A percentile compares a stretch with the other conserved stretches of the same genome.
phyloP scores from a whole-genome alignment of 768 basidiomycete species.

The Lanmaoa pseudosensibilis region DNA sequence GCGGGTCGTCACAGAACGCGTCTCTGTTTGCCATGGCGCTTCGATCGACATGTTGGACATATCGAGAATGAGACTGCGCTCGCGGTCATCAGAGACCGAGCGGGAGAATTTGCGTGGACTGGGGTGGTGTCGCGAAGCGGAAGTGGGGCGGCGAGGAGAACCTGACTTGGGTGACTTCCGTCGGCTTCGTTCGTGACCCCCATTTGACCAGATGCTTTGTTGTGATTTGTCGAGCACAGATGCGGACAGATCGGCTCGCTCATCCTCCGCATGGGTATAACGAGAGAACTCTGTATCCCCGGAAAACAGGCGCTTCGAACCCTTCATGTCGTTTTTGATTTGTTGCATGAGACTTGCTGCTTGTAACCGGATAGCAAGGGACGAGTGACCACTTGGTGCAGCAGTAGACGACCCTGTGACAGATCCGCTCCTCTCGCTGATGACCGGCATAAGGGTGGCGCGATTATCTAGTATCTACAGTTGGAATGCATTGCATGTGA shows the following conservation, averaged over 20 bases:
- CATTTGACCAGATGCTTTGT: constrained; percentile 29
- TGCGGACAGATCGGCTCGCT: constrained; percentile 11
- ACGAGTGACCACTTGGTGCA: constrained; percentile 48
- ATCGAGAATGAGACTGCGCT: constrained; percentile 41
- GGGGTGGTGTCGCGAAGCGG: constrained; percentile 37
- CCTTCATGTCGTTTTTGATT: constrained; percentile 72
- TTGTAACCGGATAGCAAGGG: constrained; percentile 69
- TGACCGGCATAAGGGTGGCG: constrained; percentile 11
- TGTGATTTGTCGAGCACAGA: constrained; percentile 24
- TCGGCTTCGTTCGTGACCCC: constrained; percentile 28
- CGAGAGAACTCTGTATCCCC: constrained; percentile 59
- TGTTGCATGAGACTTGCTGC: constrained; percentile 84
- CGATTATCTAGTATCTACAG: constrained; percentile 10
- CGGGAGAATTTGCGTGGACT: constrained; percentile 47
- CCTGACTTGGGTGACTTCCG: constrained; percentile 26
- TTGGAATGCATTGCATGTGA: background rate
- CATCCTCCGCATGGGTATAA: constrained; percentile 26
- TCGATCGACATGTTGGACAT: constrained; percentile 47
- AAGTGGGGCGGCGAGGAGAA: constrained; percentile 34
- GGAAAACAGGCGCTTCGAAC: constrained; percentile 71
- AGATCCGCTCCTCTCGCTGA: constrained; percentile 22
- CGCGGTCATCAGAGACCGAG: constrained; percentile 42
- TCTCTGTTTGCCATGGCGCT: constrained; percentile 33
- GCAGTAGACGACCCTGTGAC: constrained; percentile 30
- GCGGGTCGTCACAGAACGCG: constrained; percentile 13